Evolutionary conservation across 2,329 filamentous ascomycete genomes (phyloP), one percentile per base, ranked within the genome.

Genomic region (Diatrype stigma): DNA sequence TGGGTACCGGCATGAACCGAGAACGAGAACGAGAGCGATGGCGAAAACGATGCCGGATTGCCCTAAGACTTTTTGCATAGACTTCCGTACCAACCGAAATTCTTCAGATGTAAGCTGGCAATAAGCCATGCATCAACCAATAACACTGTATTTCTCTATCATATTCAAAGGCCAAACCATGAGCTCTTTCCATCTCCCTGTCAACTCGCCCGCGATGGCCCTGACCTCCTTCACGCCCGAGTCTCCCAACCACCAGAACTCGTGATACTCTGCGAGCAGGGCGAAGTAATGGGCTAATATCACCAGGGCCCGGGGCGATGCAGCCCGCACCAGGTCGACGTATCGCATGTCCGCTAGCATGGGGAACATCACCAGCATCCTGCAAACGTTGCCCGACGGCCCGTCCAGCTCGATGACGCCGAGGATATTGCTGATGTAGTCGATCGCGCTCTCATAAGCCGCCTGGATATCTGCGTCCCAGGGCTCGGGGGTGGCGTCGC

Each of bases 241-340:
- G 30, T 58, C 57, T 17, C 53, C 68, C 55, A 74, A 65, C 23
- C 73, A 62, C 74, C 75, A 77, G 34, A 65, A 60, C 4, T 59
- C 52, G 8, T 69, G 63, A 38, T 67, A 70, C 14, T 65, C 66
- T 52, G 77, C 72, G n/a, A 79, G 62, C 40, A 80, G 56, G 3
- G 77, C 68, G 11, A 75, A 75, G 51, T 77, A 79, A 56, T 79
- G 71, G 6, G 74, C 76, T 21, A 81, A 60, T 6, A 80, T 68
- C 11, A 77, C 63, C 22, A 80, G 62, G 7, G 72, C 72, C 45
- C 57, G 47, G 21, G 55, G 52, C 3, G 44, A 35, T 21, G 17
- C 47, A 42, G 26, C 45, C 14, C 46, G 49, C 5, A 59, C 52
- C 22, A 56, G 23, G 17, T 59, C 53, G 19, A 55, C 38, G 42